Conservation (phyloP, 1,284 basidiomycete genomes). For the Clitocybe nebularis region DNA sequence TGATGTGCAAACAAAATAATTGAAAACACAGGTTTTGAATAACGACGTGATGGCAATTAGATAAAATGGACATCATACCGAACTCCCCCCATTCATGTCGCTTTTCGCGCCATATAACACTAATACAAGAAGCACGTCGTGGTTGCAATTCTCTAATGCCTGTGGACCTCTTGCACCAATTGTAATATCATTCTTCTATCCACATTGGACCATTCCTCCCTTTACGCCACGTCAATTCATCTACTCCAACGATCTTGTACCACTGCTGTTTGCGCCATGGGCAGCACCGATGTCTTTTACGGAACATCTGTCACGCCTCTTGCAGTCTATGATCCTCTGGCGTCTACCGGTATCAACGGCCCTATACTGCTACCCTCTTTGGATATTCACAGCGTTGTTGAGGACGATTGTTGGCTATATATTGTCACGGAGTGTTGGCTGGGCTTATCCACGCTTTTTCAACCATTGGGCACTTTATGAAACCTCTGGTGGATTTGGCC, state of each 20-base stretch:
- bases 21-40: no score
- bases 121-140: conserved; percentile 3
- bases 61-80: no score
- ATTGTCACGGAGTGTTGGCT: conserved; percentile 33
- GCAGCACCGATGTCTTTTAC: conserved; percentile 16
- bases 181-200: conserved; percentile 11
- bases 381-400: conserved; percentile 26
- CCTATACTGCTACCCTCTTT: conserved; percentile 22
- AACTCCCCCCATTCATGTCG: not conserved
- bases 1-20: no score
- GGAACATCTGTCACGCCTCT: conserved; percentile 14
- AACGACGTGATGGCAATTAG: no score
- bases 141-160: conserved; percentile 10
- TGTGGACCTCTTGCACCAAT: conserved; percentile 15
- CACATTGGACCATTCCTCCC: conserved; percentile 13
- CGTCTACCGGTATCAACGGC: conserved; percentile 11
- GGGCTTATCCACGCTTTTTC: conserved; percentile 35
- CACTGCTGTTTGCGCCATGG: conserved; percentile 22
- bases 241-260: conserved; percentile 18
- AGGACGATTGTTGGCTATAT: conserved; percentile 28
- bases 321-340: conserved; percentile 19
- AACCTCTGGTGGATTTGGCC: conserved; percentile 31
- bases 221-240: conserved; percentile 24
- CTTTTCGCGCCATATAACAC: not conserved
- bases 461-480: conserved; percentile 39